Evolutionary conservation across 257 asterid species (phyloP).

Genomic region (Solanum pinnatisectum): DNA sequence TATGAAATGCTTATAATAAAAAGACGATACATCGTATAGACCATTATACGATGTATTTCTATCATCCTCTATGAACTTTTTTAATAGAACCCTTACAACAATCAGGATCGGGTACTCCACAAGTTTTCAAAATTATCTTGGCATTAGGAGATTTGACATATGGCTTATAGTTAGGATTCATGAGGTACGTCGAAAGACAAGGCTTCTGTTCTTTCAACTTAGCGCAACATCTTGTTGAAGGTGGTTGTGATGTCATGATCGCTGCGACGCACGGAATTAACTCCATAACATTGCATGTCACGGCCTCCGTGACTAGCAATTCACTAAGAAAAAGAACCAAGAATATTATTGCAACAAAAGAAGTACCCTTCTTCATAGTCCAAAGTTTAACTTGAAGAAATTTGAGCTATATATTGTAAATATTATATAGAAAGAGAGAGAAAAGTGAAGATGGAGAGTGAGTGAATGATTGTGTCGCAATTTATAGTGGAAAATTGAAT

Average conservation of each 20-base stretch:
- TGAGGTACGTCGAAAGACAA: conserved; percentile 14
- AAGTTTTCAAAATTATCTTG: neutral
- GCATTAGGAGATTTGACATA: conserved; percentile 11
- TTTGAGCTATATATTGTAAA: neutral
- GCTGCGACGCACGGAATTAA: neutral
- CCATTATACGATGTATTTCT: neutral
- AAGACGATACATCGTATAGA: too few species aligned
- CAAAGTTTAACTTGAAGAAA: neutral
- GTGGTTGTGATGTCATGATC: neutral
- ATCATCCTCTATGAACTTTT: neutral
- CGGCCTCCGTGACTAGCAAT: neutral
- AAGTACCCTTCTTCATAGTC: neutral
- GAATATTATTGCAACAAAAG: neutral
- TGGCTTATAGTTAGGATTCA: neutral
- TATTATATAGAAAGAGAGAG: neutral
- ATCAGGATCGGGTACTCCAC: neutral
- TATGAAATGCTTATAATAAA: neutral
- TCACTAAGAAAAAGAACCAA: neutral
- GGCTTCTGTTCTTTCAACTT: conserved; percentile 9
- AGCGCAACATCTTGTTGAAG: conserved; percentile 1
- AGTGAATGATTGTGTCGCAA: neutral
- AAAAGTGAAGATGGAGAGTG: neutral
- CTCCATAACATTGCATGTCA: conserved; percentile 4
- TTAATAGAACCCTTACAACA: too few species aligned
- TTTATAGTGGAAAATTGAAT: neutral